Percentiles rank a stretch among this genome's conserved stretches.
Conservation (phyloP, 352 stramenopile species). For the Phytophthora crassamura region DNA sequence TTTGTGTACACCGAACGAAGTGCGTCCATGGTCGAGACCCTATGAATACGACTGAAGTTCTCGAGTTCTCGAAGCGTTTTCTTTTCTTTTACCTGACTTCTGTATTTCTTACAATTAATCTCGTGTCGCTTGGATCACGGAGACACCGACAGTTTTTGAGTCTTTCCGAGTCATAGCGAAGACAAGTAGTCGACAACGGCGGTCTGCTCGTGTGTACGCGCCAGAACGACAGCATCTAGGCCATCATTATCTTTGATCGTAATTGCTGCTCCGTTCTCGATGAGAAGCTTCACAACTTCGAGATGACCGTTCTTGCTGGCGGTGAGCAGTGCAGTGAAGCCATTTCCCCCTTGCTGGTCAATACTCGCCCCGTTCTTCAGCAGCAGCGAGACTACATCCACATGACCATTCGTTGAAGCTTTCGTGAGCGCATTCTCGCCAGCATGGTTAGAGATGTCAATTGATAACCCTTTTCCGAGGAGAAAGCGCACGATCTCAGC, state of each 20-base stretch:
- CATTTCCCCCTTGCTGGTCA: background rate
- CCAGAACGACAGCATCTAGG: background rate
- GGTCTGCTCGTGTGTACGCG: background rate
- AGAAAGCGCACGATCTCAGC: background rate
- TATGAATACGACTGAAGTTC: too few species aligned
- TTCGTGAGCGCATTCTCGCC: constrained; percentile 6
- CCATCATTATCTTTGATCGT: background rate
- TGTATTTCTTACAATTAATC: too few species aligned
- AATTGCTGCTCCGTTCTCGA: constrained; percentile 2
- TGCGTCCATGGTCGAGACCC: too few species aligned
- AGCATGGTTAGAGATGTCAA: background rate
- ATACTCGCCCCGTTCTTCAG: constrained; percentile 3
- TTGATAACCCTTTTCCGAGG: background rate
- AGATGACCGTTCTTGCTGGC: background rate
- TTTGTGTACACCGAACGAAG: too few species aligned
- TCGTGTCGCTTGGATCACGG: too few species aligned
- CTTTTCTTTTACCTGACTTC: too few species aligned
- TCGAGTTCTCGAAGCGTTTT: too few species aligned
- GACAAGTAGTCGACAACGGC: background rate
- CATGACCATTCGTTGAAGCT: constrained; percentile 2
- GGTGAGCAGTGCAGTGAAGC: background rate
- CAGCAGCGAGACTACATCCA: constrained; percentile 1
- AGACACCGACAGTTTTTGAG: too few species aligned
- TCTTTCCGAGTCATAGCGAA: too few species aligned
- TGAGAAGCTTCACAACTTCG: background rate